Evolutionary conservation across 768 basidiomycete species (phyloP).

Genomic region (Lyophyllum decastes): DNA sequence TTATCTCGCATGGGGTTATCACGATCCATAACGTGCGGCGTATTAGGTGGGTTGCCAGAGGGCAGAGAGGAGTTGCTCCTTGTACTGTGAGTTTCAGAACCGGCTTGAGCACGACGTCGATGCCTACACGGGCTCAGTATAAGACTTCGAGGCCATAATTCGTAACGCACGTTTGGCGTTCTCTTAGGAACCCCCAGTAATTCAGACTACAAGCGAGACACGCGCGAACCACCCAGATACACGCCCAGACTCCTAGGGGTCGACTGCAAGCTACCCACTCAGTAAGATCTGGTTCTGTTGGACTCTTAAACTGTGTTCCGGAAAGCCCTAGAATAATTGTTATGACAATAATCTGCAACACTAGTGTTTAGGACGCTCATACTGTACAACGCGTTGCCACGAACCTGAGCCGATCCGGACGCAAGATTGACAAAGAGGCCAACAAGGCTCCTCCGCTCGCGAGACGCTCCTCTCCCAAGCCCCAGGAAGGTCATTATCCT

Average conservation of each 20-base stretch:
- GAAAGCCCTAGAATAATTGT: conserved; percentile 51
- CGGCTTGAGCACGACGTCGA: conserved; percentile 12
- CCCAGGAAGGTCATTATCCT: conserved; percentile 47
- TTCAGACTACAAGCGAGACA: conserved; percentile 48
- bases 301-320: conserved; percentile 46
- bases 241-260: conserved; percentile 69
- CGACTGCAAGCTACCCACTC: conserved; percentile 68
- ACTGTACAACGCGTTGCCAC: conserved; percentile 4
- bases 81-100: background rate
- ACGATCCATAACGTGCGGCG: conserved; percentile 2
- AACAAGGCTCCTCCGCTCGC: conserved; percentile 53
- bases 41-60: background rate
- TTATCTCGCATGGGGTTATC: conserved; percentile 3
- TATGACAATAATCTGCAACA: conserved; percentile 49
- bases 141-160: background rate
- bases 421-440: conserved; percentile 50
- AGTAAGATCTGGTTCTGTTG: conserved; percentile 34
- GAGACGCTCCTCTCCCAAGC: conserved; percentile 51
- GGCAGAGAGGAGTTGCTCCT: background rate
- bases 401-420: conserved; percentile 52
- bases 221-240: conserved; percentile 61
- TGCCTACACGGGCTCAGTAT: conserved; percentile 9
- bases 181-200: conserved; percentile 57
- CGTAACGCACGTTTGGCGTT: conserved; percentile 27
- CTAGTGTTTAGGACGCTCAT: background rate